Evolutionary conservation across 2,329 filamentous ascomycete genomes (phyloP), one percentile per base, ranked within the genome.

Genomic region (Pseudogymnoascus sp.): DNA sequence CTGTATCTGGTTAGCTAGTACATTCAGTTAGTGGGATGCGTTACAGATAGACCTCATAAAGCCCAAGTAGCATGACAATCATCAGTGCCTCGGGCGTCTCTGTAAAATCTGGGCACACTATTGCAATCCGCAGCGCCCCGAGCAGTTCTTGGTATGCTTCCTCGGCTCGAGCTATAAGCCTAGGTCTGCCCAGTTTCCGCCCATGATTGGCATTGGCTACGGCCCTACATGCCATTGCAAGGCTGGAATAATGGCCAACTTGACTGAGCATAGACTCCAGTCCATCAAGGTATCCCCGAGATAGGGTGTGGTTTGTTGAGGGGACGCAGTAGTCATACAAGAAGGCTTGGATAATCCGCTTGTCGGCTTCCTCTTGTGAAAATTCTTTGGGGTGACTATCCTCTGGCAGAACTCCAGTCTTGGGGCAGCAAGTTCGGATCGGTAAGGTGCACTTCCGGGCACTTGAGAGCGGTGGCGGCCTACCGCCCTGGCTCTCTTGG

Each of bases 391-490:
- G 68, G 18, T 63, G 37, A 40, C 12, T 53, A 47, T 70, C 69
- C 38, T 65, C 63, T 2, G 67, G 67, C 2, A 68, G 23, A 12
- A 62, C 56, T 50, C 66, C 61, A 16, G 63, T 69, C 10, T 64
- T 65, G 4, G 68, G 69, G 5, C 67, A 62, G n/a, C 62, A 59
- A 10, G 61, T 33, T 16, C 68, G 68, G 42, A 56, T 56, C 18
- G 69, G 69, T 8, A 70, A 59, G 23, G 50, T 64, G 56, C 68
- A 70, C 23, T 69, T 70, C 21, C 68, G 65, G n/a, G 69, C 66
- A 11, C 50, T 64, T 16, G 8, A 31, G 62, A 65, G 10, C 3
- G 63, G 18, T 5, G 31, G 14, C n/a, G 35, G 6, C 18, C 47
- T 12, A 35, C n/a, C 12, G 21, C 23, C 37, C 7, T 50, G 38